Conservation (phyloP, 305 asterid genomes). For the Solanum hybrid region DNA sequence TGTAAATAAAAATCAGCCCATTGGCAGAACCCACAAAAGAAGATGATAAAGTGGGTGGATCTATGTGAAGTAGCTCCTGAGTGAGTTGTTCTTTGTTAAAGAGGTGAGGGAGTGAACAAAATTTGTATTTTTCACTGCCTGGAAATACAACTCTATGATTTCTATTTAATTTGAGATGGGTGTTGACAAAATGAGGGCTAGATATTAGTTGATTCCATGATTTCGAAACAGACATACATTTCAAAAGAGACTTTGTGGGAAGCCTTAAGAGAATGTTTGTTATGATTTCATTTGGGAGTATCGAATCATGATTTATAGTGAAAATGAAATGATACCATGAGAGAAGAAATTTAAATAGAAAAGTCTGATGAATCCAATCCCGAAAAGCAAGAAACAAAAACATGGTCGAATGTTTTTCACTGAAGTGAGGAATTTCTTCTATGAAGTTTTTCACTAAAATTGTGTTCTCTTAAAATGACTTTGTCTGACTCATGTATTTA, state of each 20-base stretch:
- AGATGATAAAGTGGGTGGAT: not conserved
- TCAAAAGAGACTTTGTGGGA: not conserved
- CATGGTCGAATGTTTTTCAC: not conserved
- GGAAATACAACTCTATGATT: too few relatives aligned
- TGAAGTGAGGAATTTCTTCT: not conserved
- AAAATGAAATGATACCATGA: not conserved
- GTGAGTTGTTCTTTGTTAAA: not conserved
- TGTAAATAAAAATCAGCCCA: not conserved
- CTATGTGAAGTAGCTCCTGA: not conserved
- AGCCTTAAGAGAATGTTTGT: not conserved
- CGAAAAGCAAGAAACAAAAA: not conserved
- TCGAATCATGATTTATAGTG: not conserved
- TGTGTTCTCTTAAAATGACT: not conserved
- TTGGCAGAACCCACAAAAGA: not conserved
- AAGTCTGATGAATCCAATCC: not conserved
- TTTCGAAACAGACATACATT: not conserved
- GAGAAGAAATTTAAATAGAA: not conserved
- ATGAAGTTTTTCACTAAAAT: not conserved
- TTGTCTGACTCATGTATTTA: not conserved
- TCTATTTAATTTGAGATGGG: not conserved
- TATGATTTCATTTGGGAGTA: not conserved
- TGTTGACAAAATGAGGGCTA: not conserved
- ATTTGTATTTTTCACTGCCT: not conserved
- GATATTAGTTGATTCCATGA: not conserved
- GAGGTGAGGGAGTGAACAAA: not conserved